Evolutionary conservation across 176 grass and related monocot genomes (phyloP).

Genomic region (Ampelocalamus luodianensis): DNA sequence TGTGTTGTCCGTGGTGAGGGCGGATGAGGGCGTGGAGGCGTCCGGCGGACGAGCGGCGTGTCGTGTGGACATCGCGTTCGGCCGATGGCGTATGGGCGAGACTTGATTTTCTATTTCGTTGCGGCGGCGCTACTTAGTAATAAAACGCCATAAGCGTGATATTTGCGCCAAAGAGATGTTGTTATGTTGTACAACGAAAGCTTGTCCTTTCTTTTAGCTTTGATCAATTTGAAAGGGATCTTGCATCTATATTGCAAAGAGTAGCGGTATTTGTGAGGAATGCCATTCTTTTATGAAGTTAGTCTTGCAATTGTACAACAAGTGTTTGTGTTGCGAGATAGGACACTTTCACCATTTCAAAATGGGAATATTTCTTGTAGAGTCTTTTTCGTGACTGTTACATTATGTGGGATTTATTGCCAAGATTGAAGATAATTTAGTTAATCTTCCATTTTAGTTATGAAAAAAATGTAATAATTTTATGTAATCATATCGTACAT

Average conservation of each 20-base stretch:
- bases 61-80: too few species aligned
- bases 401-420: background rate
- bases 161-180: background rate
- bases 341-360: slow-evolving; percentile 50
- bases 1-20: too few species aligned
- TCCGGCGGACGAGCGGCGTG: too few species aligned
- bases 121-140: too few species aligned
- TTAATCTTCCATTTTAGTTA: slow-evolving; percentile 13
- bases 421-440: background rate
- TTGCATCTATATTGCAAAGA: slow-evolving; percentile 53
- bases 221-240: slow-evolving; percentile 45
- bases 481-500: background rate
- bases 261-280: slow-evolving; percentile 52
- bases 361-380: slow-evolving; percentile 49
- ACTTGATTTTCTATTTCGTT: too few species aligned
- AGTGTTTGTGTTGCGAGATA: slow-evolving; percentile 52
- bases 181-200: slow-evolving; percentile 53
- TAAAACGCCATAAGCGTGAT: too few species aligned
- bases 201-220: slow-evolving; percentile 49
- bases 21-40: too few species aligned
- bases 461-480: background rate
- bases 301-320: slow-evolving; percentile 44
- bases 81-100: too few species aligned
- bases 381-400: slow-evolving; percentile 43
- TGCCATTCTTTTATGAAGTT: slow-evolving; percentile 57